Percentiles rank a stretch among this genome's conserved stretches.
phyloP scores from a whole-genome alignment of 148 eudicot genomes.

The Mesembryanthemum crystallinum region DNA sequence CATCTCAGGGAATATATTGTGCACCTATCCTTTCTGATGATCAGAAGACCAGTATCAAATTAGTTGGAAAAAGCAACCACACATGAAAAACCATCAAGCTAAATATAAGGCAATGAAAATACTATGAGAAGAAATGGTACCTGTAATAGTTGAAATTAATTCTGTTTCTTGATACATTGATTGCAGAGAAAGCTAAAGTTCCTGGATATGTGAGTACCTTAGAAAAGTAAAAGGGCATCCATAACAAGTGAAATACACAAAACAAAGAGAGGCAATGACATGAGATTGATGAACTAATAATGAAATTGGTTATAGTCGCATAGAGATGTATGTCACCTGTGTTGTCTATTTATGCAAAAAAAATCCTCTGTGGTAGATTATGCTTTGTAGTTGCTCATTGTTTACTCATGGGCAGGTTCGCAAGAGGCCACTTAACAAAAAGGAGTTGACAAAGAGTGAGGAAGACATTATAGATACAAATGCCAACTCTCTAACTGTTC shows the following conservation, averaged over 20 bases:
- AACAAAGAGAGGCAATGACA: neutral
- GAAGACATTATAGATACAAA: constrained; percentile 84
- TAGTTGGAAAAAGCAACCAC: neutral
- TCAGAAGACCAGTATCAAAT: neutral
- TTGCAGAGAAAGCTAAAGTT: neutral
- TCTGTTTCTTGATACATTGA: neutral
- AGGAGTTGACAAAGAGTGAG: constrained; percentile 85
- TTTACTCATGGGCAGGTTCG: constrained; percentile 61
- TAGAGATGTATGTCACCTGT: neutral
- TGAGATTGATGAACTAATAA: neutral
- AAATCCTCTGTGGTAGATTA: neutral
- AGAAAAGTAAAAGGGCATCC: no score
- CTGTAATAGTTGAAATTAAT: neutral
- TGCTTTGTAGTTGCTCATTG: constrained; percentile 6
- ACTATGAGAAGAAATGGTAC: neutral
- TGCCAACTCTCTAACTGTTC: constrained; percentile 69
- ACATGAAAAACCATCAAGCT: neutral
- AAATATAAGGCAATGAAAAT: neutral
- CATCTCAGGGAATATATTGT: neutral
- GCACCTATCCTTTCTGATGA: no score
- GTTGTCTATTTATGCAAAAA: neutral
- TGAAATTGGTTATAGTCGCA: neutral
- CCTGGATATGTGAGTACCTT: neutral
- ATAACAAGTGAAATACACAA: neutral
- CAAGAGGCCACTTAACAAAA: constrained; percentile 91